These are phyloP conservation scores for Oryza nivara DNA, from an alignment of 176 grass and related monocot species.

Conservation along the genomic window DNA sequence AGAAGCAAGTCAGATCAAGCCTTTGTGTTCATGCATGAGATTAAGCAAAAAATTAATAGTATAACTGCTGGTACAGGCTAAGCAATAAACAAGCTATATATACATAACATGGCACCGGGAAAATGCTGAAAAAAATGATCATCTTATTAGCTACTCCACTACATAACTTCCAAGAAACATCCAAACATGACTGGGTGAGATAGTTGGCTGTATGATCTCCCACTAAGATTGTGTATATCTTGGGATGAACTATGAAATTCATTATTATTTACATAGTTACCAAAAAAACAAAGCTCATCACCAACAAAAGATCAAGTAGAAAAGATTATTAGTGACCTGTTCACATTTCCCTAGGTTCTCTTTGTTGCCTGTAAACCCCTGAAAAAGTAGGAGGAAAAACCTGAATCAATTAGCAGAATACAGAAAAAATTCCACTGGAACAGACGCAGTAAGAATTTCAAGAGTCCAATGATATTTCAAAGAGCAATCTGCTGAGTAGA, in stretches of 20 bases:
- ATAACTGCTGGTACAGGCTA: not conserved
- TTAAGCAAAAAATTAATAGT: not conserved
- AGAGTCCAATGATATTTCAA: conserved; percentile 43
- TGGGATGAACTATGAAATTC: conserved; percentile 14
- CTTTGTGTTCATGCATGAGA: conserved; percentile 30
- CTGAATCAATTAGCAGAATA: conserved; percentile 1
- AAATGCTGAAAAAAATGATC: conserved; percentile 12
- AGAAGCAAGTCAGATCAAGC: conserved; percentile 29
- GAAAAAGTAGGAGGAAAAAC: conserved; percentile 37
- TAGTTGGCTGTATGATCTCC: conserved; percentile 1
- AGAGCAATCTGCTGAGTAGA: conserved; percentile 17
- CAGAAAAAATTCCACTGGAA: conserved; percentile 3
- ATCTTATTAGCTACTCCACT: conserved; percentile 1
- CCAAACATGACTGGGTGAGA: not conserved
- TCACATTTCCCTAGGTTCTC: conserved; percentile 93
- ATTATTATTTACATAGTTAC: not conserved
- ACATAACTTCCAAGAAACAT: conserved; percentile 29
- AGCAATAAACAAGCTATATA: conserved; percentile 8
- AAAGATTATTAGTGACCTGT: conserved; percentile 63
- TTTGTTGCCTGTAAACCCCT: conserved; percentile 75
- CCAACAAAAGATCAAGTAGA: conserved; percentile 6
- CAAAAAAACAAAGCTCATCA: not conserved
- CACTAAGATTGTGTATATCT: conserved; percentile 1
- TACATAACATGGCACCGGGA: not conserved
- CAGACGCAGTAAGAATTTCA: not conserved